Evolutionary conservation across 257 asterid species (phyloP).

Genomic region (Primulina tabacum): DNA sequence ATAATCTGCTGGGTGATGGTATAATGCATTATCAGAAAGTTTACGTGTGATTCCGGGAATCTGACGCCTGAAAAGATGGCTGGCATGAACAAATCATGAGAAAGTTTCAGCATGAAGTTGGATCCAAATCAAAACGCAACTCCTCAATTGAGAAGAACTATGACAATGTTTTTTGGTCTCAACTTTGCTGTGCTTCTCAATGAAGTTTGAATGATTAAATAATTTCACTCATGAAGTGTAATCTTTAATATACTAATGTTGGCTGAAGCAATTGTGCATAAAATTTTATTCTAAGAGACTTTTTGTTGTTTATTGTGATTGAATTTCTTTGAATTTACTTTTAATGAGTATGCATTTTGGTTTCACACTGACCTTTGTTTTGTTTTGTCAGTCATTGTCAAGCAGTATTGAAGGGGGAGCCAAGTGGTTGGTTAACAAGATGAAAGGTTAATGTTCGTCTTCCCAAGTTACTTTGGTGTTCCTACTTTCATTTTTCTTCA

Average conservation of each 20-base stretch:
- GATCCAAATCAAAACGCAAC: too few species aligned
- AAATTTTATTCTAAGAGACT: neutral
- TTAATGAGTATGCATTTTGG: neutral
- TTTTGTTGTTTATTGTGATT: too few species aligned
- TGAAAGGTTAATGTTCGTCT: slow-evolving; percentile 41
- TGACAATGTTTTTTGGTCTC: neutral
- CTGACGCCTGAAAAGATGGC: too few species aligned
- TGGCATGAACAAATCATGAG: too few species aligned
- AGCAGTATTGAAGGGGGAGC: slow-evolving; percentile 59
- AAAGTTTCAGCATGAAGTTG: too few species aligned
- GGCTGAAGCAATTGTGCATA: neutral
- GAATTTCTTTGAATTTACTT: neutral
- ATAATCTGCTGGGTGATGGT: too few species aligned
- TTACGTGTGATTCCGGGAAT: too few species aligned
- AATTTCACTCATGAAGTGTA: neutral
- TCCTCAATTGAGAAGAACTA: neutral
- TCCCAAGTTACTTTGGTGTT: neutral
- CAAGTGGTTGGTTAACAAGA: slow-evolving; percentile 60
- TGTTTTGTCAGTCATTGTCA: slow-evolving; percentile 40
- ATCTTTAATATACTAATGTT: neutral
- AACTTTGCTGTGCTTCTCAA: neutral
- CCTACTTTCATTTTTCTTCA: neutral
- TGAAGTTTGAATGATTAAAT: neutral
- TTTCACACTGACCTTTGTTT: slow-evolving; percentile 7
- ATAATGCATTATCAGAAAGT: too few species aligned